These are phyloP conservation scores for Hypoxylon rickii DNA, from an alignment of 495 filamentous ascomycete genomes.

Conservation along the genomic window DNA sequence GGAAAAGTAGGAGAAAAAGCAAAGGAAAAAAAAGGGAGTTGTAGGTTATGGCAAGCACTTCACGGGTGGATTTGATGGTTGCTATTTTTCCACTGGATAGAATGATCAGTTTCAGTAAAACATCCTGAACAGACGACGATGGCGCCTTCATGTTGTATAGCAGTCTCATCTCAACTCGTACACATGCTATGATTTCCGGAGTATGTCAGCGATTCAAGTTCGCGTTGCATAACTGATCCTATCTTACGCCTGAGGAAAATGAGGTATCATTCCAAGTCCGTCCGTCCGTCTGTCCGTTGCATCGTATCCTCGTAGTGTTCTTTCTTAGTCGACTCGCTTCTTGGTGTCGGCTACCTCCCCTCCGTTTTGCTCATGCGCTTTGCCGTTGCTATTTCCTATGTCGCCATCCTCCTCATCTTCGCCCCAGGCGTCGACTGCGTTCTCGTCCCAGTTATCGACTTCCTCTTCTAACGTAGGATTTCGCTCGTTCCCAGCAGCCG, in stretches of 20 bases:
- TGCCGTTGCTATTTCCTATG: conserved; percentile 39
- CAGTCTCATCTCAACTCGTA: conserved; percentile 28
- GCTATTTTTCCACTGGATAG: background rate
- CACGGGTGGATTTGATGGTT: too few species aligned
- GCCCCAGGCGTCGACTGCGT: conserved; percentile 75
- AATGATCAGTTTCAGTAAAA: conserved; percentile 9
- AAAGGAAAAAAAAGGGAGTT: too few species aligned
- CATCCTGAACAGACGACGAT: too few species aligned
- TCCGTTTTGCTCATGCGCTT: conserved; percentile 31
- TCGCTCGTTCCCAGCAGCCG: conserved; percentile 31
- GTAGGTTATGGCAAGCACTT: too few species aligned
- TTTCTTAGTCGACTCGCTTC: conserved; percentile 47
- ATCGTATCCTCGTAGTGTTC: conserved; percentile 21
- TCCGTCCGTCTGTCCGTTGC: conserved; percentile 27
- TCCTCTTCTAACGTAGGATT: conserved; percentile 65
- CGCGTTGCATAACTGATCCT: conserved; percentile 19
- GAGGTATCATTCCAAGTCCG: conserved; percentile 36
- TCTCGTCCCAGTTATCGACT: conserved; percentile 85
- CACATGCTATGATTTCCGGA: conserved; percentile 15
- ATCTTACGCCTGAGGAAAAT: conserved; percentile 30
- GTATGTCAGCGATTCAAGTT: conserved; percentile 8
- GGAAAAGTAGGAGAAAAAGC: too few species aligned
- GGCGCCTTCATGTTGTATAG: conserved; percentile 26
- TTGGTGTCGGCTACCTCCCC: conserved; percentile 34
- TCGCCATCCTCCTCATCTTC: conserved; percentile 57